Conservation (phyloP, 2,329 filamentous ascomycete species). For the Davidsoniella australis region DNA sequence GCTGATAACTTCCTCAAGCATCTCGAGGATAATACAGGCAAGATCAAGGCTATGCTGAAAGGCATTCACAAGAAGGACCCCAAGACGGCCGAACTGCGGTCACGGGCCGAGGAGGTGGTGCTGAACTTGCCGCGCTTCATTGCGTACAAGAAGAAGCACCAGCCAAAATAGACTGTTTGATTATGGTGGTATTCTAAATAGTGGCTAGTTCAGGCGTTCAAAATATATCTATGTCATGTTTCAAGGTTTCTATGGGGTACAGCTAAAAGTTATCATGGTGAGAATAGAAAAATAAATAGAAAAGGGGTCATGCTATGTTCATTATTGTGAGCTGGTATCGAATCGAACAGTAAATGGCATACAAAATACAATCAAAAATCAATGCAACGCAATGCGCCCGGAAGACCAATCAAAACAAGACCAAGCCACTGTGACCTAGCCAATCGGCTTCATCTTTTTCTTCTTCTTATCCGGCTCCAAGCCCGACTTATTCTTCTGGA, state of each 20-base stretch:
- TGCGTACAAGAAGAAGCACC: constrained; percentile 45
- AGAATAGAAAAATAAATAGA: not conserved
- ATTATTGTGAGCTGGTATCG: too few relatives aligned
- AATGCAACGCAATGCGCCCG: not conserved
- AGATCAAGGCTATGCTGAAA: constrained; percentile 39
- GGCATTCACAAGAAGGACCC: constrained; percentile 37
- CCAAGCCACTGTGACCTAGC: constrained; percentile 20
- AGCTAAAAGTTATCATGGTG: not conserved
- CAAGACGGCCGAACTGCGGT: constrained; percentile 36
- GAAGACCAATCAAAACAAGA: not conserved
- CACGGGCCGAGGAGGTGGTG: constrained; percentile 41
- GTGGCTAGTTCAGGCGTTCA: not conserved
- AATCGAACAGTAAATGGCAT: too few relatives aligned
- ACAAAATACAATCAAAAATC: not conserved
- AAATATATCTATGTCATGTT: too few relatives aligned
- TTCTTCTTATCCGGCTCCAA: constrained; percentile 42
- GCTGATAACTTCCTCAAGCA: constrained; percentile 40
- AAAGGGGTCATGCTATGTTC: too few relatives aligned
- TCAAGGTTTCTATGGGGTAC: not conserved
- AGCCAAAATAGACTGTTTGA: constrained; percentile 17
- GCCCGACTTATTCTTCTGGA: constrained; percentile 55
- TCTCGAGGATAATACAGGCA: constrained; percentile 36
- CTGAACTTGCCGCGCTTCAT: constrained; percentile 46
- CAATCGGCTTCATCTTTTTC: constrained; percentile 53
- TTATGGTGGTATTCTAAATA: not conserved